Conservation (phyloP, 2,329 filamentous ascomycete species). For the Exophiala aquamarina region DNA sequence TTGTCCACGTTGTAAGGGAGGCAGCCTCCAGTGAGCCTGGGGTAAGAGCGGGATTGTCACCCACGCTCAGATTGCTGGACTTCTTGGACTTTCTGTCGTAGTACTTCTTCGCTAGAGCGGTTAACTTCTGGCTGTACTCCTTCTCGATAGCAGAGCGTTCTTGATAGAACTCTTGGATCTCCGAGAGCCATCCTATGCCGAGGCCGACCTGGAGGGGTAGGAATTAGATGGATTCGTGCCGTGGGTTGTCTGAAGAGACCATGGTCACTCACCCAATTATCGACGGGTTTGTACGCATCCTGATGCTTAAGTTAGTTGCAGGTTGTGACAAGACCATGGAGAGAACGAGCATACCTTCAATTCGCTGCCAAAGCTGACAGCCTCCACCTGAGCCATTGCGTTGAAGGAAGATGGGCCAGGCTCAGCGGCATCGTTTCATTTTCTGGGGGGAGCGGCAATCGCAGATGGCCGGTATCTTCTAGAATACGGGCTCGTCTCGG, state of each 20-base stretch:
- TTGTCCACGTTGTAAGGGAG: slow-evolving; percentile 94
- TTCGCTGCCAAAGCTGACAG: slow-evolving; percentile 73
- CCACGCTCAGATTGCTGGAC: slow-evolving; percentile 82
- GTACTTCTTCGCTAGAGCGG: slow-evolving; percentile 88
- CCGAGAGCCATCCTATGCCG: slow-evolving; percentile 92
- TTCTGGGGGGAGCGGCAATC: no score
- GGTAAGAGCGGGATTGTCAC: slow-evolving; percentile 88
- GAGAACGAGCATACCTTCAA: slow-evolving; percentile 68
- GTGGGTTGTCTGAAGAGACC: slow-evolving; percentile 6
- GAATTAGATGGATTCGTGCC: not conserved
- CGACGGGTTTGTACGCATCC: slow-evolving; percentile 97
- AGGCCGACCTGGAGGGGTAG: slow-evolving; percentile 60
- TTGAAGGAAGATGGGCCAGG: slow-evolving; percentile 4
- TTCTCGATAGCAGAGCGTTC: slow-evolving; percentile 93
- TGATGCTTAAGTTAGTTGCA: slow-evolving; percentile 40
- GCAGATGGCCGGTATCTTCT: not conserved
- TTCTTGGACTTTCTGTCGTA: slow-evolving; percentile 96
- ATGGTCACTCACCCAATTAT: slow-evolving; percentile 67
- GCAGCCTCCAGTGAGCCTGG: slow-evolving; percentile 95
- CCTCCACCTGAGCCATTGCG: slow-evolving; percentile 27
- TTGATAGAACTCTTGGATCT: slow-evolving; percentile 95
- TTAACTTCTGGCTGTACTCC: slow-evolving; percentile 89
- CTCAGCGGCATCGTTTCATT: slow-evolving; percentile 15
- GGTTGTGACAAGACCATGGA: not conserved
- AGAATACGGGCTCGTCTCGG: slow-evolving; percentile 3